Conservation (phyloP, 495 filamentous ascomycete genomes). For the Tuber brumale region DNA sequence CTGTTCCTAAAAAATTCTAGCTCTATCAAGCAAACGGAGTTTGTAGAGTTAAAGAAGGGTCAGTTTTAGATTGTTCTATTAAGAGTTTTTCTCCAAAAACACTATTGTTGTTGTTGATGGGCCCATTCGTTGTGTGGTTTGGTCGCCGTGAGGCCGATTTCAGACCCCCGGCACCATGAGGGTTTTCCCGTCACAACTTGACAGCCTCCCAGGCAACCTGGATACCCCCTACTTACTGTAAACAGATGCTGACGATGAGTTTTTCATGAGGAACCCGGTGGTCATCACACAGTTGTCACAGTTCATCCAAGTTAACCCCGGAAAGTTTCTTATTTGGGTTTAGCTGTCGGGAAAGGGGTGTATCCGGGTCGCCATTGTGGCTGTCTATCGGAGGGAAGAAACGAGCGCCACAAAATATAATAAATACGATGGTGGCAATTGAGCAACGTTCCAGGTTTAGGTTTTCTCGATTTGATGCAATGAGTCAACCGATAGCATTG, state of each 20-base stretch:
- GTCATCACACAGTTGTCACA: not conserved
- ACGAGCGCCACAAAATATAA: conserved; percentile 20
- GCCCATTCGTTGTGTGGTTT: not conserved
- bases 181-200: not conserved
- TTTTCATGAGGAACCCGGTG: not conserved
- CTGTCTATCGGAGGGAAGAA: not conserved
- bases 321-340: not conserved
- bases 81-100: not conserved
- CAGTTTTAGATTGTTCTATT: not conserved
- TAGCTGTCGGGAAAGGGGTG: not conserved
- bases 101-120: not conserved
- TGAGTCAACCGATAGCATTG: conserved; percentile 36
- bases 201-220: not conserved
- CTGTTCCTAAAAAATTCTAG: not conserved
- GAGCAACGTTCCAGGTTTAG: conserved; percentile 11
- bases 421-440: conserved; percentile 9
- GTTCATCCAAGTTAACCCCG: not conserved
- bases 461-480: conserved; percentile 15
- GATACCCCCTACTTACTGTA: not conserved
- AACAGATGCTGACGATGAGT: not conserved
- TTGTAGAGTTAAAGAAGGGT: not conserved
- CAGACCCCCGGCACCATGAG: not conserved
- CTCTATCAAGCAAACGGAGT: not conserved
- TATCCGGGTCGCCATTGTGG: not conserved
- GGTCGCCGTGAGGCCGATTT: not conserved